Evolutionary conservation across 2,329 filamentous ascomycete genomes (phyloP), one percentile per base, ranked within the genome.

Genomic region (Diplodia corticola): DNA sequence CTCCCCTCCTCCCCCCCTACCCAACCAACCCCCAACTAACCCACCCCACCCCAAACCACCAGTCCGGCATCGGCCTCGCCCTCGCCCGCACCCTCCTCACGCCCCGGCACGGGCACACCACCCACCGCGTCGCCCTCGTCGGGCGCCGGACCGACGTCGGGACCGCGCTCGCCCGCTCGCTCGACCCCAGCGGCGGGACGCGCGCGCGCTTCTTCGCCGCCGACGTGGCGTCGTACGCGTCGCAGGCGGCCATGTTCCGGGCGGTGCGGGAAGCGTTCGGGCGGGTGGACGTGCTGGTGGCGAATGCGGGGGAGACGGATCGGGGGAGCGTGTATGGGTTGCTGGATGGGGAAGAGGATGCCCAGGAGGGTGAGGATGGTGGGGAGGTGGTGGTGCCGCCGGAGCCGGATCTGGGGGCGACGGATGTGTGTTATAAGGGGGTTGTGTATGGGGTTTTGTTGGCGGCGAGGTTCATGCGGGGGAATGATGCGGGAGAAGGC

Each of bases 401-500:
- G 1, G 77, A 77, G 67, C 83, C 83, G 0, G 77, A 84, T 67
- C 69, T 82, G 3, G 65, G 70, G 0, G 80, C 78, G 60, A 84
- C 82, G 1, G 82, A 85, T 68, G 72, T 84, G n/a, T 78, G 82
- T 70, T 82, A 81, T 73, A 85, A 85, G 70, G 81, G 81, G 3
- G 78, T 85, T 1, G 71, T 85, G 0, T 84, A 85, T 64, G 82
- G 82, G 3, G 81, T 79, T 1, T 77, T 80, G 65, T 73, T 85
- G 7, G 81, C 83, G 1, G 81, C 80, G 13, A 82, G 85, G 69
- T 85, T 84, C 70, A 85, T 85, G 83, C 77, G 82, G 13, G 78
- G 83, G 66, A 85, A 84, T 64, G 30, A 61, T 69, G 2, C 69
- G 73, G 2, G 72, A 71, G 0, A 77, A 71, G 0, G 77, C 77